A percentile compares a stretch with the other conserved stretches of the same genome.
Evolutionary conservation across 1,284 basidiomycete genomes (phyloP).

Genomic region (Hymenochaete sp.): DNA sequence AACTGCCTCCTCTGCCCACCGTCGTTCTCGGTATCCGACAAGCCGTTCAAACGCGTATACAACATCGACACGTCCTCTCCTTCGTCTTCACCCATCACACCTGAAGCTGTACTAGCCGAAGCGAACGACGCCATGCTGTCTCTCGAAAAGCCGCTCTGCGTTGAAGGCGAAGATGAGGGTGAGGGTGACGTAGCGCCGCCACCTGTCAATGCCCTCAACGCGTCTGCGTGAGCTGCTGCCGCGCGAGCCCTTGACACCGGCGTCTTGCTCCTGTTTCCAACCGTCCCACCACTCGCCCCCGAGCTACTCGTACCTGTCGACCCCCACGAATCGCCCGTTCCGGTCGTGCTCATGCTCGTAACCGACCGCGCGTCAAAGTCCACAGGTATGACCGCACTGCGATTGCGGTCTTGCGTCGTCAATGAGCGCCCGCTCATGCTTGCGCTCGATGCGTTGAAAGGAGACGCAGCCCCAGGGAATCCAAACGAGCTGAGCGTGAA

Average conservation of each 20-base stretch:
- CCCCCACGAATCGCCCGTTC: not conserved
- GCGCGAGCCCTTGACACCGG: slow-evolving; percentile 5
- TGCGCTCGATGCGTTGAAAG: no score
- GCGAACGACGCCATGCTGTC: slow-evolving; percentile 12
- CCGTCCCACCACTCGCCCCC: not conserved
- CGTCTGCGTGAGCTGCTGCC: slow-evolving; percentile 15
- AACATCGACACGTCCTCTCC: not conserved
- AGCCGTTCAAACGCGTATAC: not conserved
- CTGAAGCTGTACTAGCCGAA: slow-evolving; percentile 15
- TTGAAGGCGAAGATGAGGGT: no score
- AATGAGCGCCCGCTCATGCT: no score
- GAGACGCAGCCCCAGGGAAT: not conserved
- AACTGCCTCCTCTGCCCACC: not conserved
- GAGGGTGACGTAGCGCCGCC: not conserved
- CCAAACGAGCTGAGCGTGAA: not conserved
- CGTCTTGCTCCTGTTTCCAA: not conserved
- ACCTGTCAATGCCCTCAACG: slow-evolving; percentile 12
- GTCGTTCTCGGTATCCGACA: not conserved
- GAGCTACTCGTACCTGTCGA: not conserved
- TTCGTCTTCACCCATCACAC: slow-evolving; percentile 2
- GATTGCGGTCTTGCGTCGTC: not conserved
- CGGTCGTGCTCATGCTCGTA: slow-evolving; percentile 5
- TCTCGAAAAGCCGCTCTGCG: slow-evolving; percentile 1
- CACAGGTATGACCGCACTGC: no score
- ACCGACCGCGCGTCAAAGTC: no score